Conservation (phyloP, 1,284 basidiomycete species). For the Entoloma clypeatum region DNA sequence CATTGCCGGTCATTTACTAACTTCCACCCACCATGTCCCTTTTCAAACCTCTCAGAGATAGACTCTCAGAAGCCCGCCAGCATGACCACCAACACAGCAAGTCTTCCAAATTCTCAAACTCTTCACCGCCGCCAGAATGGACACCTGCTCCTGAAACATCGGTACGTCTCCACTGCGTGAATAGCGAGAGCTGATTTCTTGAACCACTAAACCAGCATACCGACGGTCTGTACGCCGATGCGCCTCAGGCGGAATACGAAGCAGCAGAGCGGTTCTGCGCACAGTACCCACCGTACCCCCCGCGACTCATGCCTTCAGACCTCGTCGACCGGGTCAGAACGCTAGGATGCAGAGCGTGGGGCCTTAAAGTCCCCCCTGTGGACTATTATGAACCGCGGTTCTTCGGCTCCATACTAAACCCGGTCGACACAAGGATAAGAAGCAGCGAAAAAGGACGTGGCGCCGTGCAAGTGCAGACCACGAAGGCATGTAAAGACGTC, state of each 20-base stretch:
- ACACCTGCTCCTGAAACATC: conserved; percentile 22
- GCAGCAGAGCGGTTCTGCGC: conserved; percentile 48
- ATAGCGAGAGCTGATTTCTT: too few relatives aligned
- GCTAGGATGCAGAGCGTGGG: conserved; percentile 49
- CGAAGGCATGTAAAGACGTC: conserved; percentile 41
- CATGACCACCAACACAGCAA: too few relatives aligned
- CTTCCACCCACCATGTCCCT: too few relatives aligned
- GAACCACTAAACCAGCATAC: too few relatives aligned
- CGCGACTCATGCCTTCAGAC: conserved; percentile 46
- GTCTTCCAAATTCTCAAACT: conserved; percentile 24
- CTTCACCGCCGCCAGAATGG: conserved; percentile 12
- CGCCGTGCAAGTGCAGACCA: conserved; percentile 40
- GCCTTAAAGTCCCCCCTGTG: conserved; percentile 38
- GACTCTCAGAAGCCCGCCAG: too few relatives aligned
- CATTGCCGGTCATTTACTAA: conserved; percentile 8
- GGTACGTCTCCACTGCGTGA: too few relatives aligned
- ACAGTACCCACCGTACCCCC: conserved; percentile 33
- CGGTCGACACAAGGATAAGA: conserved; percentile 32
- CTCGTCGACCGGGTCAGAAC: conserved; percentile 44
- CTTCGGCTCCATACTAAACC: conserved; percentile 34
- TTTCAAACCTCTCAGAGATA: too few relatives aligned
- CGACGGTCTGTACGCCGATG: conserved; percentile 52
- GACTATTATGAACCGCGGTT: conserved; percentile 41
- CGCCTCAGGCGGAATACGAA: conserved; percentile 47
- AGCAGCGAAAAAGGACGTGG: conserved; percentile 28